Conservation (phyloP, 169 alveolate species). For the Plasmodium knowlesi region DNA sequence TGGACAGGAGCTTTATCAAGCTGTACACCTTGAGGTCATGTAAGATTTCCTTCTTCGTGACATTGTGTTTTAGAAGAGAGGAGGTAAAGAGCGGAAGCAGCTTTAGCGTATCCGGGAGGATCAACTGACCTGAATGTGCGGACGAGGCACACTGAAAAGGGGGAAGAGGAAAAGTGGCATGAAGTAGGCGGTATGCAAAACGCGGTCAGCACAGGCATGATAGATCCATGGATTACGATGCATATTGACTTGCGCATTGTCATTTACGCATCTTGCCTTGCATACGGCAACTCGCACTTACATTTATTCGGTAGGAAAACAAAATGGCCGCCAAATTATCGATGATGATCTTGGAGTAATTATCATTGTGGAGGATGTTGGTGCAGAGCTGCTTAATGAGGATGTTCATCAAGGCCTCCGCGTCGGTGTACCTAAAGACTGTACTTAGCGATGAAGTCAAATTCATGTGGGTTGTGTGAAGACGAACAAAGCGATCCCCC, state of each 20-base stretch:
- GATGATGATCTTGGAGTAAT: slow-evolving; percentile 41
- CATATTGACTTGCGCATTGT: not conserved
- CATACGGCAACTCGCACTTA: not conserved
- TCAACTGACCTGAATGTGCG: slow-evolving; percentile 88
- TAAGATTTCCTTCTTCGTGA: slow-evolving; percentile 40
- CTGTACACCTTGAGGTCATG: slow-evolving; percentile 57
- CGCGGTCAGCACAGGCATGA: not conserved
- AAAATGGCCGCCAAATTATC: slow-evolving; percentile 50
- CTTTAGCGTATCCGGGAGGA: slow-evolving; percentile 89
- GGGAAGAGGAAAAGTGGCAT: not conserved
- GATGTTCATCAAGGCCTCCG: slow-evolving; percentile 78
- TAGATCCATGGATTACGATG: not conserved
- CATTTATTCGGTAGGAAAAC: slow-evolving; percentile 63
- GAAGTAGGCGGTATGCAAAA: not conserved
- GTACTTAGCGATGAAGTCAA: slow-evolving; percentile 76
- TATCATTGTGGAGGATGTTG: slow-evolving; percentile 58
- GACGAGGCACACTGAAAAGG: slow-evolving; percentile 79
- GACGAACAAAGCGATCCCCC: slow-evolving; percentile 79
- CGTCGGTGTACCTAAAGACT: slow-evolving; percentile 77
- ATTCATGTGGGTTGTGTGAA: slow-evolving; percentile 79
- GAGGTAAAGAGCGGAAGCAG: slow-evolving; percentile 83
- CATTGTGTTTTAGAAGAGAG: slow-evolving; percentile 81
- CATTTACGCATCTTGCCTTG: not conserved
- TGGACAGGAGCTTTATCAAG: slow-evolving; percentile 50
- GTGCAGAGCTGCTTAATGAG: slow-evolving; percentile 77